Base-by-base conservation (phyloP, 139 green algal species). In the Chlorella sp. region DNA sequence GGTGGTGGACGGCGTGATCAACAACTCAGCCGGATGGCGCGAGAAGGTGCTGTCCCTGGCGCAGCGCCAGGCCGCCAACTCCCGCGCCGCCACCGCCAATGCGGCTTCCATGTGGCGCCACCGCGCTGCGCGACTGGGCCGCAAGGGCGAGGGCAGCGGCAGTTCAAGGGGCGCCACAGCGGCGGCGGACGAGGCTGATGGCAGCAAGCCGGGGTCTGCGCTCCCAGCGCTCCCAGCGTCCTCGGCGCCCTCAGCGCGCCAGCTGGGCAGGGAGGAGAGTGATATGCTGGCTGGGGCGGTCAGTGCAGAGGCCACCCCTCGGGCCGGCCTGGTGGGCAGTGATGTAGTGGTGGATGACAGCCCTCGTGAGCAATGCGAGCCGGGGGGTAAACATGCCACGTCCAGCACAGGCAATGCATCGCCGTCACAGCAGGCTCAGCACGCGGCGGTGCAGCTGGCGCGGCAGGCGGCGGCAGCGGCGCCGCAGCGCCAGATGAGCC, bases 1-100 rank as follows among this genome's bases (percentile, higher is more conserved):
- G n/a, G 47, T 80, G 44, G 47, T 80, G 1, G 44, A 80, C 15
- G 72, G 72, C n/a, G n/a, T 80, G 11, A 80, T 80, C 44, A n/a
- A 30, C 41, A 47, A 80, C 72, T 16, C 15, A 7, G 7, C 44
- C 4, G 72, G 72, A 15, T 80, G 72, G 72, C 44, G 72, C 44
- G 12, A 64, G 15, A 80, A 80, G 16, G 72, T 80, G 15, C 28
- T 80, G 44, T 47, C 72, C 18, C 72, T 80, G 72, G 72, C 72
- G 20, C 44, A 80, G 72, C 38, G 38, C 38, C 69, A n/a, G 17
- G 69, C 69, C 20, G 34, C 23, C 34, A 36, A 34, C 18, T 51
- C 38, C 0, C 25, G 12, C 7, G 21, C 69, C 23, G 69, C 69
- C 38, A 38, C 68, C 36, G 23, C n/a, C 38, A 57, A 41, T 23